Evolutionary conservation across 768 basidiomycete species (phyloP).

Genomic region (Podaxis rugospora): DNA sequence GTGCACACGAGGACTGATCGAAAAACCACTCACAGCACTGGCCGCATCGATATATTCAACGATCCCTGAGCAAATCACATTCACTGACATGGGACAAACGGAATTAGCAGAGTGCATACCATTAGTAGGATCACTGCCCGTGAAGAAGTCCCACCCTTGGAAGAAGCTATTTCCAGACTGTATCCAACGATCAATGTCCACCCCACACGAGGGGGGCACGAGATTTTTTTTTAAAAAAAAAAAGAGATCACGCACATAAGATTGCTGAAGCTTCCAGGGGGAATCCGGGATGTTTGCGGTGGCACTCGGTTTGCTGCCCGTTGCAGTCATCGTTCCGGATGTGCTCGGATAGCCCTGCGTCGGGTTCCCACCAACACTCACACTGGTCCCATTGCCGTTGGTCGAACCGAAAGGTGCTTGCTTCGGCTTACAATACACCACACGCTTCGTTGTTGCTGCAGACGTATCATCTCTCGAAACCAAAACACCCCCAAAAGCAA

Average conservation of each 20-base stretch:
- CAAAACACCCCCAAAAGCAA: constrained; percentile 55
- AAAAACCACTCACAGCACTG: constrained; percentile 46
- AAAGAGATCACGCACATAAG: constrained; percentile 42
- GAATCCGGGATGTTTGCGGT: constrained; percentile 32
- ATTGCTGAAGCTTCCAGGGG: constrained; percentile 55
- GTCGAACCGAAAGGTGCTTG: constrained; percentile 18
- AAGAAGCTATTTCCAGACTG: constrained; percentile 75
- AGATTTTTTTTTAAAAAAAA: not conserved
- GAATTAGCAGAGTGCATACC: constrained; percentile 32
- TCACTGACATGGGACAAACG: not conserved
- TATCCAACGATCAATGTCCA: not conserved
- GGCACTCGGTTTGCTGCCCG: constrained; percentile 16
- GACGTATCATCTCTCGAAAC: constrained; percentile 32
- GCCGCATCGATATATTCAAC: constrained; percentile 64
- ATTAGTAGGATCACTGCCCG: constrained; percentile 68
- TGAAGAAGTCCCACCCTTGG: constrained; percentile 75
- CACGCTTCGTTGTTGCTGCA: constrained; percentile 19
- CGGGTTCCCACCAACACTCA: constrained; percentile 4
- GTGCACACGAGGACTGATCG: not conserved
- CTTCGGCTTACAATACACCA: constrained; percentile 42
- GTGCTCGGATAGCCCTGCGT: constrained; percentile 15
- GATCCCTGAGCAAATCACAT: constrained; percentile 21
- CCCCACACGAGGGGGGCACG: not conserved
- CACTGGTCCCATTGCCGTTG: constrained; percentile 1
- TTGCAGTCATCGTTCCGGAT: constrained; percentile 13